Base-by-base conservation (phyloP, 2,329 filamentous ascomycete genomes). In the Corniculantispora saksenae region DNA sequence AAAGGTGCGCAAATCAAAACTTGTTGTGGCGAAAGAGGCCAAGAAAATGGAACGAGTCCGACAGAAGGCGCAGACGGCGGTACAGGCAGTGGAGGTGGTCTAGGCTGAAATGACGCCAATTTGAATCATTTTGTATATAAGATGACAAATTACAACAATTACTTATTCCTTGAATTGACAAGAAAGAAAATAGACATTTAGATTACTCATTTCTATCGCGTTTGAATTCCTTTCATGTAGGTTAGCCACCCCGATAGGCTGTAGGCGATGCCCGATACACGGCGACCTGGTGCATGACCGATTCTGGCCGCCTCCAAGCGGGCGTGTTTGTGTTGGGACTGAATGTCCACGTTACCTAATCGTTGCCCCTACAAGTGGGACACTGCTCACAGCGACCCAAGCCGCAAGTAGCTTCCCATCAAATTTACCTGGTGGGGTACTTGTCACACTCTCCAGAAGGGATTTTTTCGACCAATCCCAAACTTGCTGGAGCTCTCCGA, bases 1-100 rank as follows among this genome's bases (percentile, higher is more conserved):
- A 74, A 85, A 90, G 53, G 84, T 97, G 19, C 82, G 85, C 5
- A 91, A 89, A 74, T 90, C 89, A 3, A 74, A 86, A 71, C 77
- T 87, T 68, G 75, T 84, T 51, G 77, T 79, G 17, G 78, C 79
- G 7, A 84, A 82, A 67, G 80, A 86, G 62, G 78, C 77, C 62
- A 81, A 78, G 68, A 79, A 76, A 66, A 71, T 89, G 45, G 72
- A 76, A 10, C 62, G 69, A 17, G 72, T 77, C 43, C 69, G 72
- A n/a, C 69, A 73, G n/a, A 77, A 76, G 69, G 77, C 71, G 27
- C 75, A 76, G 66, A 67, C 66, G 21, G 69, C 68, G 5, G 71
- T 79, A n/a, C 51, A 58, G 45, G 58, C 43, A 25, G 23, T 62
- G 23, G 51, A 63, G 21, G 40, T 48, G 40, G 51, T 51, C 23